These are phyloP conservation scores for Pseudogymnoascus sp. DNA, from an alignment of 2,329 filamentous ascomycete species.

Conservation along the genomic window DNA sequence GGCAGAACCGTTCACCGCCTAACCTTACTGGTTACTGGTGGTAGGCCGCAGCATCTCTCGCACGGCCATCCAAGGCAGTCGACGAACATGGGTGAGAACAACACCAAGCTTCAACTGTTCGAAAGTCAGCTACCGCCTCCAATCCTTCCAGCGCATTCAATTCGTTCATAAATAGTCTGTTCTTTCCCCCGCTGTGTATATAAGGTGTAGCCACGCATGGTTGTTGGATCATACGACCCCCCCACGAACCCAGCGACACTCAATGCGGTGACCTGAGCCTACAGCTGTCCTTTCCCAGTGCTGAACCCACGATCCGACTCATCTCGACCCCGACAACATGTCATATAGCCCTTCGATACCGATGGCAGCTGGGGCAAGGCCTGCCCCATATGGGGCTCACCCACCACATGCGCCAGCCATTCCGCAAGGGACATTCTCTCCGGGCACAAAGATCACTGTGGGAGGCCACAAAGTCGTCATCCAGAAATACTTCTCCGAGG, in stretches of 20 bases:
- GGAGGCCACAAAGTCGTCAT: constrained; percentile 88
- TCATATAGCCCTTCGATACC: constrained; percentile 3
- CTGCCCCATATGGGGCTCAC: constrained; percentile 37
- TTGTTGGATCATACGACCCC: background rate
- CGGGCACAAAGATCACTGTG: constrained; percentile 94
- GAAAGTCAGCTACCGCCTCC: background rate
- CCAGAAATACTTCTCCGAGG: constrained; percentile 95
- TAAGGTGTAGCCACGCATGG: constrained; percentile 1
- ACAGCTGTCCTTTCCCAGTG: background rate
- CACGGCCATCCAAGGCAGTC: constrained; percentile 7
- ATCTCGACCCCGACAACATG: background rate
- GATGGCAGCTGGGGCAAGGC: constrained; percentile 30
- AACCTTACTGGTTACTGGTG: constrained; percentile 1
- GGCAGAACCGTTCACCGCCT: constrained; percentile 3
- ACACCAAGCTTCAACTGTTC: background rate
- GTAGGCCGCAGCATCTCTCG: background rate
- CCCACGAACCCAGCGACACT: background rate
- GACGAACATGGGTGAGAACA: background rate
- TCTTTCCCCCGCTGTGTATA: background rate
- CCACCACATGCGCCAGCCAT: constrained; percentile 35
- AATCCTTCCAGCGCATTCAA: background rate
- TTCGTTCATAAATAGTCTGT: background rate
- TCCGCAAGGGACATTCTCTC: constrained; percentile 79
- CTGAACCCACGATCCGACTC: background rate
- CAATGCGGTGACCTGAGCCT: constrained; percentile 4